Evolutionary conservation across 345 rosid species (phyloP).

Genomic region (Ceriops zippeliana): DNA sequence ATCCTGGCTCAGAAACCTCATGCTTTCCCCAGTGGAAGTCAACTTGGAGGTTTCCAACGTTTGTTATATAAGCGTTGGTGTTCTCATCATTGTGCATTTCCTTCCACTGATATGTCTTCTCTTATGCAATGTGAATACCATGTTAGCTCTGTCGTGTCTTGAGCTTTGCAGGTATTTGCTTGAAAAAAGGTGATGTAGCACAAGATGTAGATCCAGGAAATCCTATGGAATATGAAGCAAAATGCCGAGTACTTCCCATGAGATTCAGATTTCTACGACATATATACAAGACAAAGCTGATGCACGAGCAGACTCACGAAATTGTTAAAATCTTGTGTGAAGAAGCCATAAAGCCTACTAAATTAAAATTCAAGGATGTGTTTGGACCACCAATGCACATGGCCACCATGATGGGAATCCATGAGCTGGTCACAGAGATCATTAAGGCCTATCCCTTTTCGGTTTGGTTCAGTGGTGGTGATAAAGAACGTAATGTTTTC

Average conservation of each 20-base stretch:
- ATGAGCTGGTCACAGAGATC: too few species aligned
- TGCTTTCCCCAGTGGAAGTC: conserved; percentile 11
- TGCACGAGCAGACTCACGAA: background rate
- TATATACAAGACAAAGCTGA: background rate
- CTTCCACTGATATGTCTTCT: too few species aligned
- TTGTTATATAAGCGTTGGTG: background rate
- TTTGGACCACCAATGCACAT: too few species aligned
- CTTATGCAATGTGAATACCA: background rate
- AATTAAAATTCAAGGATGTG: too few species aligned
- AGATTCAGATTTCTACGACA: background rate
- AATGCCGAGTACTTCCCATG: too few species aligned
- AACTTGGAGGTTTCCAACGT: background rate
- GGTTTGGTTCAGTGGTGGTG: too few species aligned
- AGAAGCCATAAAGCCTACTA: too few species aligned
- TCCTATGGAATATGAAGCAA: background rate
- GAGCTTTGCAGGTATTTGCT: background rate
- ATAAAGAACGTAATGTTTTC: too few species aligned
- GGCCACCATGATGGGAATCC: too few species aligned
- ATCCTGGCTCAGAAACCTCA: background rate
- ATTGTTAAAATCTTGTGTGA: background rate
- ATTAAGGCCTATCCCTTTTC: too few species aligned
- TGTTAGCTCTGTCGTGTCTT: too few species aligned
- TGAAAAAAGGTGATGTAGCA: background rate
- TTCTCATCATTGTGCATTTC: background rate
- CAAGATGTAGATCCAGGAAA: background rate